Evolutionary conservation across 2,329 filamentous ascomycete genomes (phyloP), one percentile per base, ranked within the genome.

Genomic region (Didymella glomerata): DNA sequence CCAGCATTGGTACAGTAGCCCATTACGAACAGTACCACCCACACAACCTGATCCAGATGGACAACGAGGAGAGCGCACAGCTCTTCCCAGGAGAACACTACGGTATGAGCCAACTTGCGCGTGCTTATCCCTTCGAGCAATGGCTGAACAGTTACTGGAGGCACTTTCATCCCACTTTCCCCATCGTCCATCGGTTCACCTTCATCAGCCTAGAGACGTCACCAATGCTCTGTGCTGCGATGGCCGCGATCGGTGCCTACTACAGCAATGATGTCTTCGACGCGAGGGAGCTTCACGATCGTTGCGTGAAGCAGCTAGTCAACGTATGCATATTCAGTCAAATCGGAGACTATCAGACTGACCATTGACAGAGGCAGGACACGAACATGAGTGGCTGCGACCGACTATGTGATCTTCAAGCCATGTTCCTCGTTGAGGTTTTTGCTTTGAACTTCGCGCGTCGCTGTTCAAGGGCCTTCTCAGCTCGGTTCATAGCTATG

Each of bases 101-200:
- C 67, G 75, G 74, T 76, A 77, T 75, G 75, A 70, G 68, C 68
- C 70, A 71, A 67, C 54, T 71, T 50, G 60, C 67, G 57, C 61
- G 72, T 65, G 68, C 65, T 58, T 70, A 72, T 60, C 68, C 71
- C 47, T 76, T 68, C 72, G 68, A 78, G 54, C 71, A 77, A 61
- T 79, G 78, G 73, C 72, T 82, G 62, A 72, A 78, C 58, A 75
- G 76, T 66, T 82, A 77, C 71, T 82, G 80, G 80, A 76, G 72
- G 62, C 70, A 73, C 64, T 77, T 81, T 66, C 79, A 82, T 71
- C 77, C 79, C 63, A 63, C 74, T 64, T 80, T 78, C 70, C 79
- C 80, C 56, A 57, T 82, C 57, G 60, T 82, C 60, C 78, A 81
- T 72, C 76, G 71, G 68, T 69, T 76, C 67, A 76, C 77, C 48